phyloP scores from a whole-genome alignment of 805 yeast genomes.

The Yamadazyma akitaensis region DNA sequence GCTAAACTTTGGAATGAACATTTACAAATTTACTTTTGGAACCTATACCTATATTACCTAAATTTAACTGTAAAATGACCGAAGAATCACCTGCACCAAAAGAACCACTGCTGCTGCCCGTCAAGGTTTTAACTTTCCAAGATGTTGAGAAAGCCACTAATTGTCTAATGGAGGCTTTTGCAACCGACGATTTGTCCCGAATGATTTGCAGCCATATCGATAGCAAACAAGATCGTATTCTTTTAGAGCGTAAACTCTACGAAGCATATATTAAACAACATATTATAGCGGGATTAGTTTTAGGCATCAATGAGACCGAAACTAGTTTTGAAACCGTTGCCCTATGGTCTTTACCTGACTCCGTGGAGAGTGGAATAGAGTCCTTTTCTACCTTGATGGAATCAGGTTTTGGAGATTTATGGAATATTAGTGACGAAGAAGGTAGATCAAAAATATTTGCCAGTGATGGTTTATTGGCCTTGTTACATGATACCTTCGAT shows the following conservation, averaged over 20 bases:
- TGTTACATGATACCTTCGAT: constrained; percentile 46
- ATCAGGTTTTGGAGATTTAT: constrained; percentile 51
- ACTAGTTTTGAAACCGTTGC: constrained; percentile 51
- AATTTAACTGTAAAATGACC: neutral
- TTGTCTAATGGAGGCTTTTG: constrained; percentile 36
- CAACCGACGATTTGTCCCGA: constrained; percentile 32
- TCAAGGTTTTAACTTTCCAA: constrained; percentile 15
- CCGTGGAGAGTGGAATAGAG: constrained; percentile 40
- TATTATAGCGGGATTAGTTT: constrained; percentile 46
- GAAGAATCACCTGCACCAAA: neutral
- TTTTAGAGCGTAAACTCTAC: constrained; percentile 40
- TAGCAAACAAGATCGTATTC: constrained; percentile 15
- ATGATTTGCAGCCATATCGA: constrained; percentile 26
- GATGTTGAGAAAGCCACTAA: constrained; percentile 35
- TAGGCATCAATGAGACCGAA: constrained; percentile 47
- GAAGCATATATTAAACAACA: constrained; percentile 52
- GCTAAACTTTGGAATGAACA: neutral
- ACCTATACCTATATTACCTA: neutral
- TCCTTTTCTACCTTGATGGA: constrained; percentile 46
- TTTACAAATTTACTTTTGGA: neutral
- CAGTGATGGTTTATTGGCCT: constrained; percentile 44
- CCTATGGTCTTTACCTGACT: constrained; percentile 50
- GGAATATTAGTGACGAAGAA: constrained; percentile 45
- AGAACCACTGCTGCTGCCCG: constrained; percentile 1
- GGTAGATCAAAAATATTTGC: constrained; percentile 48